phyloP scores from a whole-genome alignment of 2,329 filamentous ascomycete species.

The Coleophoma eucalyptorum region DNA sequence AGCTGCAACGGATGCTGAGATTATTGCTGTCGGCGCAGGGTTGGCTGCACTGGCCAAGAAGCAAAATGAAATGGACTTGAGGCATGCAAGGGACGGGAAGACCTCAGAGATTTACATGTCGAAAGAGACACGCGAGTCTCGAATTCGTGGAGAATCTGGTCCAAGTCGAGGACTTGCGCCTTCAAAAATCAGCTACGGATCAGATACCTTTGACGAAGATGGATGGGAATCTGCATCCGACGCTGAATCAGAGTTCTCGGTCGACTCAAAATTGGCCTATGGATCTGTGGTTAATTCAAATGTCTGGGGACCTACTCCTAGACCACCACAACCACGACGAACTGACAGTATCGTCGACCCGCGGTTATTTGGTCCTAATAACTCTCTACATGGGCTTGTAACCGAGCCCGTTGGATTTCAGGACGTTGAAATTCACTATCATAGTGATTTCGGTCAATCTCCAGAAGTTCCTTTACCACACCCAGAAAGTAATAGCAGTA shows the following conservation, averaged over 20 bases:
- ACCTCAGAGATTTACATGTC: constrained; percentile 9
- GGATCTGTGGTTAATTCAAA: constrained; percentile 36
- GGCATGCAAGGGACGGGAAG: constrained; percentile 22
- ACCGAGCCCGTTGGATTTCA: constrained; percentile 53
- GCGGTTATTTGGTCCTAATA: constrained; percentile 53
- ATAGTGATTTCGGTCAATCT: constrained; percentile 24
- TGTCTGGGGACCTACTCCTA: constrained; percentile 25
- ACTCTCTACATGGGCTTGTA: constrained; percentile 55
- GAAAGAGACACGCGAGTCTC: constrained; percentile 5
- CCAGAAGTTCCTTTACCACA: constrained; percentile 4
- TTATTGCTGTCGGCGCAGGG: constrained; percentile 42
- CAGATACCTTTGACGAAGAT: constrained; percentile 39
- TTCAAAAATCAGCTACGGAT: constrained; percentile 24
- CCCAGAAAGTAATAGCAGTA: constrained; percentile 31
- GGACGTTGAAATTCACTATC: constrained; percentile 29
- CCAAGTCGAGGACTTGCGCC: constrained; percentile 19
- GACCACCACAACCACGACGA: constrained; percentile 26
- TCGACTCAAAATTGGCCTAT: constrained; percentile 57
- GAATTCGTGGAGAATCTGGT: constrained; percentile 4
- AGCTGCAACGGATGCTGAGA: constrained; percentile 36
- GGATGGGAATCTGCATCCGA: constrained; percentile 58
- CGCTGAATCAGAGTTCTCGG: constrained; percentile 44
- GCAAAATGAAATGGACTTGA: constrained; percentile 29
- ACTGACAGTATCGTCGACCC: constrained; percentile 54
- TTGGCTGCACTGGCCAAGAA: constrained; percentile 40